Evolutionary conservation across 1,284 basidiomycete species (phyloP).

Genomic region (Xerocomus minutiporus): DNA sequence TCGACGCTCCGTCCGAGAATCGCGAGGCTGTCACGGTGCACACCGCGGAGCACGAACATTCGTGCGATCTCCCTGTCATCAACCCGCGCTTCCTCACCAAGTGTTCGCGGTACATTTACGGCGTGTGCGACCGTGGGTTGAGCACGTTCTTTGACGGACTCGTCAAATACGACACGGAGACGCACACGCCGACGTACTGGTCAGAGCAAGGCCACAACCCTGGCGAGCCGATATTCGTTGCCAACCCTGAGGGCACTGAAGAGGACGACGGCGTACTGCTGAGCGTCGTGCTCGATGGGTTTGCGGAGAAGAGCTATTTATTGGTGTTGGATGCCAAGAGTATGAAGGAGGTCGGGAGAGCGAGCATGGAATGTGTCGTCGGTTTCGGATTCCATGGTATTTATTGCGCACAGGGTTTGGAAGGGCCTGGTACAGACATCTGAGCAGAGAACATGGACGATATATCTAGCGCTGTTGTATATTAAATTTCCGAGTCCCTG

Average conservation of each 20-base stretch:
- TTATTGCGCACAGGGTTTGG: slow-evolving; percentile 14
- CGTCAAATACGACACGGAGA: slow-evolving; percentile 34
- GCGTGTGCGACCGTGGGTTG: slow-evolving; percentile 24
- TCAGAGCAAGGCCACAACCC: slow-evolving; percentile 28
- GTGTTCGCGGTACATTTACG: slow-evolving; percentile 35
- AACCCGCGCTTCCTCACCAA: slow-evolving; percentile 29
- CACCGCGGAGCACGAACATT: slow-evolving; percentile 25
- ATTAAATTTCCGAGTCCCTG: neutral
- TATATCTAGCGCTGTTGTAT: neutral
- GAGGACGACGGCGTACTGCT: slow-evolving; percentile 40
- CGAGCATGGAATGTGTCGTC: slow-evolving; percentile 32
- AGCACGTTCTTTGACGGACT: slow-evolving; percentile 35
- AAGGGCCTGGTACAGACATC: slow-evolving; percentile 20
- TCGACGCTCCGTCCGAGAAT: slow-evolving; percentile 13
- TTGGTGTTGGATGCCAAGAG: slow-evolving; percentile 34
- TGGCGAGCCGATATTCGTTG: slow-evolving; percentile 36
- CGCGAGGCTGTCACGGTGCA: slow-evolving; percentile 20
- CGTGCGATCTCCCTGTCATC: slow-evolving; percentile 35
- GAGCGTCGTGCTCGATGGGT: slow-evolving; percentile 34
- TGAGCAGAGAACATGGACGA: slow-evolving; percentile 3
- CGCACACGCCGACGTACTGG: slow-evolving; percentile 27
- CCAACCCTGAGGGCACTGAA: slow-evolving; percentile 22
- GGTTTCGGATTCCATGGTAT: slow-evolving; percentile 37
- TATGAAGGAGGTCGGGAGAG: slow-evolving; percentile 36
- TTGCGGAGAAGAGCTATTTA: slow-evolving; percentile 30